Percentiles rank a stretch among this genome's conserved stretches.
Evolutionary conservation across 495 filamentous ascomycete species (phyloP).

Genomic region (Talaromyces ruber): DNA sequence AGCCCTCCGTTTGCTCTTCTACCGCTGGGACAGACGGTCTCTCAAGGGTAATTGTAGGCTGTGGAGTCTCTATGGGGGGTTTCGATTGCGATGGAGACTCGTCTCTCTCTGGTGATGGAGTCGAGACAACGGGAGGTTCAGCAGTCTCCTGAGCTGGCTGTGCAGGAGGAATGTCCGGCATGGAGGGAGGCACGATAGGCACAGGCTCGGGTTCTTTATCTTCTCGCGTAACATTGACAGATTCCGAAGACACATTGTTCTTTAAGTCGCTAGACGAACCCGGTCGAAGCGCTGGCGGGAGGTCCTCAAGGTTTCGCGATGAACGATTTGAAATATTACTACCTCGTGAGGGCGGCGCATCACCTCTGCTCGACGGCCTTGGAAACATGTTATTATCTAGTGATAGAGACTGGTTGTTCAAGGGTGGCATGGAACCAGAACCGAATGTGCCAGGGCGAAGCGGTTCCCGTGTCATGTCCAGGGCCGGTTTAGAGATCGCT

Average conservation of each 20-base stretch:
- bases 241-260: background rate
- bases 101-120: background rate
- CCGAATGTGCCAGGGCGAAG: conserved; percentile 1
- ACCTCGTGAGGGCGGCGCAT: conserved; percentile 8
- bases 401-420: background rate
- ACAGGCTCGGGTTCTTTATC: background rate
- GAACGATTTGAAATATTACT: conserved; percentile 10
- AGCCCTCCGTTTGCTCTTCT: conserved; percentile 34
- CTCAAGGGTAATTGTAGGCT: conserved; percentile 12
- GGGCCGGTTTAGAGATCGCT: conserved; percentile 7
- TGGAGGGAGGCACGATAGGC: background rate
- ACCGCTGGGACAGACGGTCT: conserved; percentile 11
- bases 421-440: background rate
- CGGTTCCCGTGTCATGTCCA: background rate
- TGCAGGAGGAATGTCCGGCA: background rate
- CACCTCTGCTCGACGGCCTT: conserved; percentile 6
- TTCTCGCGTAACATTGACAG: background rate
- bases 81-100: background rate
- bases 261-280: conserved; percentile 7
- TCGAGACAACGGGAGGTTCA: background rate
- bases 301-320: conserved; percentile 6
- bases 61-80: background rate
- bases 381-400: background rate
- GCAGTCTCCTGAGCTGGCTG: background rate
- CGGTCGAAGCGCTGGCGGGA: conserved; percentile 17